A percentile compares a stretch with the other conserved stretches of the same genome.
Conservation (phyloP, 169 alveolate genomes). For the Prorocentrum cordatum region DNA sequence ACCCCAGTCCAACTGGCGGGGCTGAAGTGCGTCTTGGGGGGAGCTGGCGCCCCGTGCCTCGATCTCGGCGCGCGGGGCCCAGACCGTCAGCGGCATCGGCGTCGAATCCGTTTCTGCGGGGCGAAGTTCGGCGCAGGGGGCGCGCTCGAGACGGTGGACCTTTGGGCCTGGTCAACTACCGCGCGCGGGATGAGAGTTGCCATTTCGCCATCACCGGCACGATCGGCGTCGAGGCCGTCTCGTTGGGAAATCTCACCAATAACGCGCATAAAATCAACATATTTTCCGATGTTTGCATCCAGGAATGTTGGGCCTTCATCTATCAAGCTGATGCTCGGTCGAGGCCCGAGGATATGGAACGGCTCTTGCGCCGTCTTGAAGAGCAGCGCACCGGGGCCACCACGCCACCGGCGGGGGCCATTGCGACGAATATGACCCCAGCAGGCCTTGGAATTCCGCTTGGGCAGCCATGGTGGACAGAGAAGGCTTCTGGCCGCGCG, state of each 20-base stretch:
- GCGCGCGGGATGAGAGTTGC: background rate
- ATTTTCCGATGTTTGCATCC: background rate
- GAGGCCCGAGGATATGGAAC: background rate
- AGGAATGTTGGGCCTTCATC: background rate
- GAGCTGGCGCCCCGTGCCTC: too few species aligned
- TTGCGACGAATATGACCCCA: background rate
- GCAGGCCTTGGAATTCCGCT: background rate
- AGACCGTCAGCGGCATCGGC: too few species aligned
- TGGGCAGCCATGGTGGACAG: background rate
- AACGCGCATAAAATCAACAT: background rate
- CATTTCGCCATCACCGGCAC: background rate
- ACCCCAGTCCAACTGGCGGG: too few species aligned
- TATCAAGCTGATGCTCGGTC: background rate
- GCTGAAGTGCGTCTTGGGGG: too few species aligned
- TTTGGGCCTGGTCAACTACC: background rate
- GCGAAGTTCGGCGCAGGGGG: background rate
- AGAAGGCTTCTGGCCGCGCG: too few species aligned
- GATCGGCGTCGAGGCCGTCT: background rate
- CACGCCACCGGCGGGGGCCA: background rate
- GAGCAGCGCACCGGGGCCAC: background rate
- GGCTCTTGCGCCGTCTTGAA: background rate
- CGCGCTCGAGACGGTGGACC: background rate
- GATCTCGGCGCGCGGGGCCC: too few species aligned
- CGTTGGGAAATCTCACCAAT: background rate
- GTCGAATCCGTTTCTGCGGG: too few species aligned